Conservation (phyloP, 805 yeast species). For the Candida maris region DNA sequence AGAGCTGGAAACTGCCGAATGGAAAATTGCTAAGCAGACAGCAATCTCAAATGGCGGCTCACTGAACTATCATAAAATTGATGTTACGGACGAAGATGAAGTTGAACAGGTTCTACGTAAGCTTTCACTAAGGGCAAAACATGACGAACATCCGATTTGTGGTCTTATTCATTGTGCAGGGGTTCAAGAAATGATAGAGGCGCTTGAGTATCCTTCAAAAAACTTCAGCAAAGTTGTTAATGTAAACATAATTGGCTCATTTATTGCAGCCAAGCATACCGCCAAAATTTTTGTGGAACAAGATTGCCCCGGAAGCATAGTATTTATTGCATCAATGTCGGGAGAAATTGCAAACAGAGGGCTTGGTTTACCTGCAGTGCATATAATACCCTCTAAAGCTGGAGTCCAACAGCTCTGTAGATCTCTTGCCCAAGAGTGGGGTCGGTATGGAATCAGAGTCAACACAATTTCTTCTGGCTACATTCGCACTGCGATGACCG, state of each 20-base stretch:
- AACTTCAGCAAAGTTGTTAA: conserved; percentile 12
- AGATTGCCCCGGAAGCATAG: conserved; percentile 39
- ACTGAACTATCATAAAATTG: conserved; percentile 9
- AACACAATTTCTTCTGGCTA: conserved; percentile 51
- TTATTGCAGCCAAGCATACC: conserved; percentile 18
- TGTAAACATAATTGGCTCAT: conserved; percentile 15
- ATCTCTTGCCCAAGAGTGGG: conserved; percentile 46
- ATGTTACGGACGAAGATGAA: conserved; percentile 14
- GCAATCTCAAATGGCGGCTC: conserved; percentile 12
- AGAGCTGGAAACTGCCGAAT: conserved; percentile 11
- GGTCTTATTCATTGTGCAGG: conserved; percentile 18
- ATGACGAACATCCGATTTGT: conserved; percentile 11
- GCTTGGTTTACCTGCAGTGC: conserved; percentile 44
- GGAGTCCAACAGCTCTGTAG: conserved; percentile 43
- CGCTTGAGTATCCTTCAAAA: conserved; percentile 14
- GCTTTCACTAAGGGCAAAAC: conserved; percentile 9
- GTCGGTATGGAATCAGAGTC: conserved; percentile 48
- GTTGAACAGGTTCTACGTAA: conserved; percentile 8
- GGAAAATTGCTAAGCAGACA: conserved; percentile 11
- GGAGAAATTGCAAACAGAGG: conserved; percentile 51
- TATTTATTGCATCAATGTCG: conserved; percentile 51
- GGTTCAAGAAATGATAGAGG: conserved; percentile 14
- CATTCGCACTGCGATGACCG: conserved; percentile 41
- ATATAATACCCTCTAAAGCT: conserved; percentile 46
- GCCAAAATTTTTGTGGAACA: conserved; percentile 10